Conservation (phyloP, 768 basidiomycete genomes). For the Termitomyces sp. region DNA sequence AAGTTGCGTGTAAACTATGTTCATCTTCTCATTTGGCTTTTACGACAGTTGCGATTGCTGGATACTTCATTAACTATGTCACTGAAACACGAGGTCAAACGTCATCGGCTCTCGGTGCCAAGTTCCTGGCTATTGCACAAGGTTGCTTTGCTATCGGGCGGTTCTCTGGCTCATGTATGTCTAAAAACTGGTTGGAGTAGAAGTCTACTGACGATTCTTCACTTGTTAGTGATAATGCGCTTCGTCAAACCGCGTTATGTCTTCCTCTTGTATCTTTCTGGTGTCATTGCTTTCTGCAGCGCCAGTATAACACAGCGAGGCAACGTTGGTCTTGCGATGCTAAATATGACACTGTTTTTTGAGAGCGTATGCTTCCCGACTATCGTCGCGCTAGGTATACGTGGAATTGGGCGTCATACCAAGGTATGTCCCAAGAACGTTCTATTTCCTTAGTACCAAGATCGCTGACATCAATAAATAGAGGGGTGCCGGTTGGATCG, state of each 20-base stretch:
- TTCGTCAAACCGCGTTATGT: conserved; percentile 22
- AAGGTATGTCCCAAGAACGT: conserved; percentile 9
- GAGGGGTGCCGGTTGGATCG: conserved; percentile 26
- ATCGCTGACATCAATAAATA: conserved; percentile 3
- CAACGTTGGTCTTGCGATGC: conserved; percentile 24
- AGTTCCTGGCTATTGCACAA: conserved; percentile 26
- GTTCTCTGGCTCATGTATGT: conserved; percentile 25
- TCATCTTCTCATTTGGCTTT: neutral
- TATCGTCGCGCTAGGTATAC: conserved; percentile 26
- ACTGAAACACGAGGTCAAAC: conserved; percentile 22
- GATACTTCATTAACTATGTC: conserved; percentile 29
- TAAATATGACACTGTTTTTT: conserved; percentile 26
- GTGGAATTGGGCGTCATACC: conserved; percentile 26
- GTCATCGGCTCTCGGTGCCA: conserved; percentile 19
- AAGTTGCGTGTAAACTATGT: neutral
- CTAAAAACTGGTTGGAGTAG: neutral
- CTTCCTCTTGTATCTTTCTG: conserved; percentile 22
- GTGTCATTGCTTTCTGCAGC: conserved; percentile 22
- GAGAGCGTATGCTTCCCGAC: conserved; percentile 32
- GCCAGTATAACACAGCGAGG: conserved; percentile 24
- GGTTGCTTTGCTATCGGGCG: conserved; percentile 26
- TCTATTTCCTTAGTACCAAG: neutral
- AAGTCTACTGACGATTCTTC: neutral
- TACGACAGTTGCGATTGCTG: conserved; percentile 22
- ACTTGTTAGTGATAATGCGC: conserved; percentile 20